Conservation (phyloP, 805 yeast genomes). For the Saccharomyces paradoxus region DNA sequence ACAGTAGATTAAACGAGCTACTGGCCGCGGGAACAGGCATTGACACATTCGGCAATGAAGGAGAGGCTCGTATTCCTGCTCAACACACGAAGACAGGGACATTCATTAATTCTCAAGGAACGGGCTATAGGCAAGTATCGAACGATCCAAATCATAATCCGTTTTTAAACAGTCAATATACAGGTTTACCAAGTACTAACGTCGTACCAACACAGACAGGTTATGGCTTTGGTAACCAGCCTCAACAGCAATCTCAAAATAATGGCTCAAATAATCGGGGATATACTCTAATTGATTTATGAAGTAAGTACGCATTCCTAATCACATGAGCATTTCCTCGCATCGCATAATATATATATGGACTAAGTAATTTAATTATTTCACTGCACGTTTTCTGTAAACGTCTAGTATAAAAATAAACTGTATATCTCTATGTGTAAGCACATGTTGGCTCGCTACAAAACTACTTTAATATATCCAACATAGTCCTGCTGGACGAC, state of each 20-base stretch:
- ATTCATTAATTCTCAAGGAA: conserved; percentile 78
- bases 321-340: conserved; percentile 5
- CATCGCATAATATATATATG: conserved; percentile 2
- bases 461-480: not conserved
- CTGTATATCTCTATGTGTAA: not conserved
- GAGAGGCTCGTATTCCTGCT: conserved; percentile 62
- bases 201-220: conserved; percentile 85
- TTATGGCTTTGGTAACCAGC: conserved; percentile 85
- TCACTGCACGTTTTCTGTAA: not conserved
- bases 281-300: conserved; percentile 18
- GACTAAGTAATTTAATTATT: not conserved
- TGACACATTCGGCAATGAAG: conserved; percentile 56
- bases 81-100: conserved; percentile 74
- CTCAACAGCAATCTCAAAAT: conserved; percentile 13
- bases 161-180: conserved; percentile 54
- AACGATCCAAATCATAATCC: conserved; percentile 33
- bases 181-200: conserved; percentile 58
- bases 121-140: conserved; percentile 51
- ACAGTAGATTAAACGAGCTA: conserved; percentile 65
- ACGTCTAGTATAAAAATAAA: conserved; percentile 1
- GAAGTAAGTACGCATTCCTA: conserved; percentile 6
- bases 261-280: conserved; percentile 18
- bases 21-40: conserved; percentile 83
- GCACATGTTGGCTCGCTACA: not conserved
- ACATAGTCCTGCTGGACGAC: not conserved